Evolutionary conservation across 805 yeast species (phyloP), one percentile per base, ranked within the genome.

Genomic region (Barnettozyma salicaria): DNA sequence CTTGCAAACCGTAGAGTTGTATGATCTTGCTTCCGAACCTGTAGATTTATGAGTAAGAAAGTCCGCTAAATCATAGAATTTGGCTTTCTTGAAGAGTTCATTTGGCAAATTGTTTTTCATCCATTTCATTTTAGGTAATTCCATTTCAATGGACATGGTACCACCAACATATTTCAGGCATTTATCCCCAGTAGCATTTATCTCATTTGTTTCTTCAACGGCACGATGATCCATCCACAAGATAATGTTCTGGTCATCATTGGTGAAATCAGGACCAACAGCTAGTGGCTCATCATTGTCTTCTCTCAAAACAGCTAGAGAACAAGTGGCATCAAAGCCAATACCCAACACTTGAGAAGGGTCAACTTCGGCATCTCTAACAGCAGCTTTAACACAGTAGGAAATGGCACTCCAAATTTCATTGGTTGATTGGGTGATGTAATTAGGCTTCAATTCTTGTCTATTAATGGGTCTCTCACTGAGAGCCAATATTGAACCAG

Each of bases 191-290:
- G 96, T 82, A 28, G 80, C 75, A 61, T 90, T 90, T 58, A 92
- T 88, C 39, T 67, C 74, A 39, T 76, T 65, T 11, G 96, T 88
- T 57, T 90, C 96, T 7, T 68, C 65, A 12, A 71, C 79, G 0
- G 97, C 97, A 45, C 98, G 74, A 61, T 92, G 98, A 64, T 92
- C 98, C 97, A 92, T 90, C 98, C 98, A 92, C 45, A 92, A 63
- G 36, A 92, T 78, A 52, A 92, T 80, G 60, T 92, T 88, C 56
- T 89, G 95, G 43, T 72, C 72, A 32, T 65, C 48, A 51, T 86
- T 78, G 23, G 61, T 45, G 58, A 86, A 90, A 56, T 89, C 85
- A 2, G 98, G 97, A 8, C 98, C 98, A 12, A 88, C 97, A 2
- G 82, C 86, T 30, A 86, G 70, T 4, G 96, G 95, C 32, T 67